Evolutionary conservation across 306 rosid genomes (phyloP).

Genomic region (Vigna mungo): DNA sequence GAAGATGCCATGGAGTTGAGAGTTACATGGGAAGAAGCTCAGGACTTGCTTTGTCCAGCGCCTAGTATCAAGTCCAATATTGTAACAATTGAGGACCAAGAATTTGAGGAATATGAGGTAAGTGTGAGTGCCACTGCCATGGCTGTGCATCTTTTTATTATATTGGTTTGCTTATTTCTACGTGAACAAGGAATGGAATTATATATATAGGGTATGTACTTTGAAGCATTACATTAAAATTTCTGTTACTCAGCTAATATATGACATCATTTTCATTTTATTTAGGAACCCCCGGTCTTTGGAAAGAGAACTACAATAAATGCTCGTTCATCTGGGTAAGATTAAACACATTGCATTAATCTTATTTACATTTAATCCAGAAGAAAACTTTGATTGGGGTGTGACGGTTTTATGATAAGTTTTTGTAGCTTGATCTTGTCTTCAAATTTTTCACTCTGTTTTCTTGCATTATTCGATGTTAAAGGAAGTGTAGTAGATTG

Average conservation of each 20-base stretch:
- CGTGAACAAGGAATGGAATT: no score
- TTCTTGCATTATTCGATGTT: not conserved
- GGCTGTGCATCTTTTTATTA: conserved; percentile 14
- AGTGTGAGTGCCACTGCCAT: conserved; percentile 46
- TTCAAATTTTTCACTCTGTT: not conserved
- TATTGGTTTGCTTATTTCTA: not conserved
- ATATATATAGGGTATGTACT: not conserved
- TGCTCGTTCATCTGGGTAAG: conserved; percentile 71
- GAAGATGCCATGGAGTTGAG: conserved; percentile 85
- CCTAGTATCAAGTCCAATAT: conserved; percentile 73
- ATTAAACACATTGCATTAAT: not conserved
- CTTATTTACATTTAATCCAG: no score
- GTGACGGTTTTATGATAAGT: no score
- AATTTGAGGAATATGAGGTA: conserved; percentile 93
- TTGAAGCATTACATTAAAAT: conserved; percentile 34
- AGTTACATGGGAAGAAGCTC: conserved; percentile 98
- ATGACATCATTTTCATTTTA: conserved; percentile 49
- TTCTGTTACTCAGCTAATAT: conserved; percentile 42
- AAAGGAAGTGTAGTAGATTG: not conserved
- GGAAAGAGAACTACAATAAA: conserved; percentile 74
- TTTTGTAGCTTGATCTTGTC: no score
- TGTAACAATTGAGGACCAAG: conserved; percentile 75
- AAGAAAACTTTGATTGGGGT: no score
- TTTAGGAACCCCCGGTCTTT: conserved; percentile 91
- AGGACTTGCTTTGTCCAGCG: conserved; percentile 86